Base-by-base conservation (phyloP, 768 basidiomycete genomes). In the Panaeolus papilionaceus region DNA sequence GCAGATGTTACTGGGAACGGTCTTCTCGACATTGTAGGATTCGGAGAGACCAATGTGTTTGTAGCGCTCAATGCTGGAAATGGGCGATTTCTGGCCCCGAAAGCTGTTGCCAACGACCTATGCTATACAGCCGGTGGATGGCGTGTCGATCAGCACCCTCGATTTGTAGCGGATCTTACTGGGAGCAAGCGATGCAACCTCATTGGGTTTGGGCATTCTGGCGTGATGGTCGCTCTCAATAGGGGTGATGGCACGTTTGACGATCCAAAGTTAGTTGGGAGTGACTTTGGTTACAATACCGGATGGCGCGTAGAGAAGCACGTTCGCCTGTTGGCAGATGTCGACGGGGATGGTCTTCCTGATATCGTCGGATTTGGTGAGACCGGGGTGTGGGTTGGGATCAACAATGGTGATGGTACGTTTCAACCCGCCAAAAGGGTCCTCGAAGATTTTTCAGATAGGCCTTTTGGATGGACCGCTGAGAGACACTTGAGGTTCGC, bases 301-400 rank as follows among this genome's bases (percentile, higher is more conserved):
- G 66, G 66, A 20, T 68, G 67, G 67, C 63, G 64, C 40, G 42
- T 68, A 26, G 58, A 64, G 28, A 54, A 61, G 9, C 67, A 68
- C 33, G 61, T 44, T 33, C 67, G 67, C 10, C 38, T 40, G 11
- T 47, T 68, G 1, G 67, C 51, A 1, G 58, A 65, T 23, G 38
- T 51, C 18, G 47, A 40, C 5, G 67, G 67, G 37, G 28, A 65
- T 18, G 61, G 38, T 16, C 54, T 26, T 4, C 54, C 38, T 10
- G 67, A 68, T 26, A 64, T 68, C 26, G 58, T 68, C 14, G 67
- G 58, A n/a, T 68, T 68, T n/a, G 67, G 54, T 10, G 67, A 68
- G 7, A 26, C 12, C 64, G 23, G 20, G 7, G 67, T 68, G 39
- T 61, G 58, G 40, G 54, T 68, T 1, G 8, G 26, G 12, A 54